phyloP scores from a whole-genome alignment of 805 yeast species.

The Cyberlindnera meyerae region DNA sequence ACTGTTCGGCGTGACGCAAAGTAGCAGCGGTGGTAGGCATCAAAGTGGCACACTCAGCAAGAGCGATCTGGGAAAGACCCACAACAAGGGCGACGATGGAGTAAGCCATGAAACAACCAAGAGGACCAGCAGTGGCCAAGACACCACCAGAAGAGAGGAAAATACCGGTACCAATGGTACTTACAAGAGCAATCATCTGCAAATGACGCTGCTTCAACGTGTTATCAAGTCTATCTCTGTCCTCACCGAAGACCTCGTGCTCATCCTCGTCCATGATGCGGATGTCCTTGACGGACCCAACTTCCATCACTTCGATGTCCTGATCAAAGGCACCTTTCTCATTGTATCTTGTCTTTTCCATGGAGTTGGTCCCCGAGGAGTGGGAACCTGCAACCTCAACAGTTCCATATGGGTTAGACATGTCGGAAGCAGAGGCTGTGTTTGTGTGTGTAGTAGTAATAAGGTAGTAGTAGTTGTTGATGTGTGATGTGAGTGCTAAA shows the following conservation, averaged over 20 bases:
- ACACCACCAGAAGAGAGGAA: slow-evolving; percentile 37
- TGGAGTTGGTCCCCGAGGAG: slow-evolving; percentile 5
- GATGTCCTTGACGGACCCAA: slow-evolving; percentile 7
- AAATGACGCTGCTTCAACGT: slow-evolving; percentile 31
- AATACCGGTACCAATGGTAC: slow-evolving; percentile 41
- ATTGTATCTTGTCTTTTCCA: slow-evolving; percentile 5
- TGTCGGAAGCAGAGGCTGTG: background rate
- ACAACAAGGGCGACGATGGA: slow-evolving; percentile 32
- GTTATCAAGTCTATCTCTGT: slow-evolving; percentile 13
- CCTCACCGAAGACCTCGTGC: slow-evolving; percentile 15
- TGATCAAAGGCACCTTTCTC: slow-evolving; percentile 9
- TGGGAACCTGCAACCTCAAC: background rate
- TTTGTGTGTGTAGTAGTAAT: background rate
- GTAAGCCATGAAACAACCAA: slow-evolving; percentile 33
- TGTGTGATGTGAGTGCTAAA: no score
- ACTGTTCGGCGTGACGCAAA: slow-evolving; percentile 33
- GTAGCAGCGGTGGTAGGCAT: slow-evolving; percentile 36
- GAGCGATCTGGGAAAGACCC: slow-evolving; percentile 36
- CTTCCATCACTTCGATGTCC: slow-evolving; percentile 16
- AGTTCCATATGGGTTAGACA: slow-evolving; percentile 2
- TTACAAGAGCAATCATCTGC: slow-evolving; percentile 46
- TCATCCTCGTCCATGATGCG: slow-evolving; percentile 9
- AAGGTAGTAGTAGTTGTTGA: no score
- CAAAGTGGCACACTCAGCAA: slow-evolving; percentile 35
- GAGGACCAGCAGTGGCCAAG: slow-evolving; percentile 32